Percentiles rank a stretch among this genome's conserved stretches.
These are phyloP conservation scores for Ceratocystis colombiana DNA, from an alignment of 2,329 filamentous ascomycete genomes.

Conservation along the genomic window DNA sequence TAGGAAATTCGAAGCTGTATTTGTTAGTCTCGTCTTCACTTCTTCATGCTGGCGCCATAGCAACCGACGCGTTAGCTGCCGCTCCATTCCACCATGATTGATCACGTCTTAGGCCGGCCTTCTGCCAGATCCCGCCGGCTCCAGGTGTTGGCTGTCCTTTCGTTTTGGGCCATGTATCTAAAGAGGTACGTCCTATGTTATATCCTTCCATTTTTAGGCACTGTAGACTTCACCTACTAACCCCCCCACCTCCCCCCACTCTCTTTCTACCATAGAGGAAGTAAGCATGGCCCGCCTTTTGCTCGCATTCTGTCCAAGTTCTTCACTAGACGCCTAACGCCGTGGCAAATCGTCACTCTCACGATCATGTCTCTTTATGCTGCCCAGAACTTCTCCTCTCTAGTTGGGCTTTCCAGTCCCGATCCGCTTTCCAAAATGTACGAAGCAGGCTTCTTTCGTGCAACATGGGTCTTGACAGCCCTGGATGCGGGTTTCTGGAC, in stretches of 20 bases:
- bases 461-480: slow-evolving; percentile 92
- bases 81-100: slow-evolving; percentile 44
- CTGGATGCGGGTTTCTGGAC: slow-evolving; percentile 97
- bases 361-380: slow-evolving; percentile 88
- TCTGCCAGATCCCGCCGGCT: slow-evolving; percentile 85
- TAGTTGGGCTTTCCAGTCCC: slow-evolving; percentile 81
- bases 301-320: slow-evolving; percentile 60
- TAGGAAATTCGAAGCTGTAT: not conserved
- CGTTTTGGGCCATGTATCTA: slow-evolving; percentile 83
- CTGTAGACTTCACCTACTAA: not conserved
- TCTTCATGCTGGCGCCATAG: not conserved
- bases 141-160: slow-evolving; percentile 81
- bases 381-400: slow-evolving; percentile 83
- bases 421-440: slow-evolving; percentile 94
- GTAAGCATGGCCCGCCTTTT: slow-evolving; percentile 77
- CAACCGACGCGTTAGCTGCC: not conserved
- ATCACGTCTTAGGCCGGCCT: slow-evolving; percentile 84
- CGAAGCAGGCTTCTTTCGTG: slow-evolving; percentile 81
- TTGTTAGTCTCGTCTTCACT: not conserved
- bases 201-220: no score
- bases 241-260: not conserved
- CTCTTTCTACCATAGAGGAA: slow-evolving; percentile 46
- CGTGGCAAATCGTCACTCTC: slow-evolving; percentile 80
- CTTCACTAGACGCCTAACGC: slow-evolving; percentile 61
- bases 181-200: slow-evolving; percentile 46